Percentiles rank a stretch among this genome's conserved stretches.
phyloP scores from a whole-genome alignment of 768 basidiomycete species.

The Pholiota molesta region DNA sequence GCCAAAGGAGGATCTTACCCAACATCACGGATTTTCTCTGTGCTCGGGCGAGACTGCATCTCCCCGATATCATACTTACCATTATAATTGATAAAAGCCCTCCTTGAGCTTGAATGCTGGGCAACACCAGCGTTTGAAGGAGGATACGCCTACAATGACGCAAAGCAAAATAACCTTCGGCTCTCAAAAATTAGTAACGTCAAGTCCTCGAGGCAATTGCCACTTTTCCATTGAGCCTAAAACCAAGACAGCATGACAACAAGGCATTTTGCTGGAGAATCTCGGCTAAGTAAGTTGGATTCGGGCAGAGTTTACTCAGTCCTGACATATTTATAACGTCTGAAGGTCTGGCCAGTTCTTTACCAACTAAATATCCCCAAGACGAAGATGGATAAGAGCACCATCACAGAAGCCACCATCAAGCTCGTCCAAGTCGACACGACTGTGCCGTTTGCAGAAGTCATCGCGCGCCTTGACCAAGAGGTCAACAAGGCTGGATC shows the following conservation, averaged over 20 bases:
- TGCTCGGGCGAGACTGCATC: slow-evolving; percentile 1
- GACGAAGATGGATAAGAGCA: not conserved
- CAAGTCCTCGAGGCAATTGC: not conserved
- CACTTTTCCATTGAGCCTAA: not conserved
- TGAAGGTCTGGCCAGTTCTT: not conserved
- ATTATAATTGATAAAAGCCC: not conserved
- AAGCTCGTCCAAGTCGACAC: slow-evolving; percentile 48
- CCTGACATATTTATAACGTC: not conserved
- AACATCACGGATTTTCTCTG: not conserved
- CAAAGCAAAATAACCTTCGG: not conserved
- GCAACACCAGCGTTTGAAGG: not conserved
- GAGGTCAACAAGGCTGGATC: slow-evolving; percentile 44
- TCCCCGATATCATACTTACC: not conserved
- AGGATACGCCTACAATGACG: not conserved
- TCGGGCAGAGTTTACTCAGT: not conserved
- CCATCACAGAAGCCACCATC: slow-evolving; percentile 22
- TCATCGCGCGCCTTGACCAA: slow-evolving; percentile 46
- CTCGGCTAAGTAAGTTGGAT: not conserved
- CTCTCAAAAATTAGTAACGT: not conserved
- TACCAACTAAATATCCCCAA: not conserved
- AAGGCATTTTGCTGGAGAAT: not conserved
- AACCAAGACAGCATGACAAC: not conserved
- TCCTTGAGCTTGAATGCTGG: not conserved
- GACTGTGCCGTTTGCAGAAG: slow-evolving; percentile 38
- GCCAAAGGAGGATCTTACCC: not conserved